These are phyloP conservation scores for Lithohypha guttulata DNA, from an alignment of 2,329 filamentous ascomycete genomes.

Conservation along the genomic window DNA sequence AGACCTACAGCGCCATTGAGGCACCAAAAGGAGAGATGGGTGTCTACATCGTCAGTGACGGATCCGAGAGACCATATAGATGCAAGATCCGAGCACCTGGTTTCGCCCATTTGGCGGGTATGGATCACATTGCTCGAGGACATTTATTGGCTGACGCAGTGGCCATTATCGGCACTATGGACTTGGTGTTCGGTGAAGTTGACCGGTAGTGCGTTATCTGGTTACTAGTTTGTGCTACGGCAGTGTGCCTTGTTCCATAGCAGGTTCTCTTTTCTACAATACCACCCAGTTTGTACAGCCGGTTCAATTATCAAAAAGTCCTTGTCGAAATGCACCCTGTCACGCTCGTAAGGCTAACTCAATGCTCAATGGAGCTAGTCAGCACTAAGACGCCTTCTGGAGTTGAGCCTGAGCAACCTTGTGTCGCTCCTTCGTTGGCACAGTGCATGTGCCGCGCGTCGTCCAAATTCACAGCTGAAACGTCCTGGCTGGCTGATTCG, in stretches of 20 bases:
- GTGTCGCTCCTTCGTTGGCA: too few species aligned
- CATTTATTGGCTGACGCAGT: constrained; percentile 94
- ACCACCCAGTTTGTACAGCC: too few species aligned
- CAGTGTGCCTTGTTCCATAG: neutral
- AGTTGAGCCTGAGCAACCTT: too few species aligned
- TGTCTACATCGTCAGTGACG: constrained; percentile 91
- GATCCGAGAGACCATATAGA: constrained; percentile 89
- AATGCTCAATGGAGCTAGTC: too few species aligned
- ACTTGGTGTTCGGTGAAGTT: constrained; percentile 54
- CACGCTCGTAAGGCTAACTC: too few species aligned
- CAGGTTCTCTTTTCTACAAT: neutral
- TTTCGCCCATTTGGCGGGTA: constrained; percentile 87
- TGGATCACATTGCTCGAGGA: constrained; percentile 85
- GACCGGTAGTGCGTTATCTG: constrained; percentile 34
- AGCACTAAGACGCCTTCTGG: too few species aligned
- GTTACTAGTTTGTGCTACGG: too few species aligned
- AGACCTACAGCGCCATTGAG: constrained; percentile 97
- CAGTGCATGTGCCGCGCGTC: too few species aligned
- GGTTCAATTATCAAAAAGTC: too few species aligned
- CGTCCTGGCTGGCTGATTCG: too few species aligned
- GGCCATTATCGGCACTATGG: constrained; percentile 63
- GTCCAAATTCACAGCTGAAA: too few species aligned
- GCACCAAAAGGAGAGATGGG: constrained; percentile 99
- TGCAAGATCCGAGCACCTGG: constrained; percentile 96
- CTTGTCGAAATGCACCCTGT: too few species aligned